These are phyloP conservation scores for Mycena indigotica DNA, from an alignment of 768 basidiomycete genomes.

Conservation along the genomic window DNA sequence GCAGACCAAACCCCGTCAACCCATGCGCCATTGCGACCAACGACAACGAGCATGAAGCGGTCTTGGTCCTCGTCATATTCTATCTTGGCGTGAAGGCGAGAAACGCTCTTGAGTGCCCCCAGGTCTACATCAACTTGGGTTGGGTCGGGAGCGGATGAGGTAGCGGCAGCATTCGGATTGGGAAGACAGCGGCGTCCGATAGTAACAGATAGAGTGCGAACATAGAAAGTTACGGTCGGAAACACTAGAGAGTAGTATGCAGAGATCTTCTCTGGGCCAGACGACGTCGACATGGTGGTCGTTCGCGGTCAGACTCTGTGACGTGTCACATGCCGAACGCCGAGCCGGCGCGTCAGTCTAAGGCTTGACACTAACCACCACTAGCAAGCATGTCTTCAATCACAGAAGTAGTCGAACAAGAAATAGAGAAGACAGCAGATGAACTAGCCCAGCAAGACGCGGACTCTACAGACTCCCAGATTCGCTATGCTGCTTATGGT, in stretches of 20 bases:
- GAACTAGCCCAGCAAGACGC: slow-evolving; percentile 63
- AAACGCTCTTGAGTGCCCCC: slow-evolving; percentile 95
- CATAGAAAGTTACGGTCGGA: slow-evolving; percentile 93
- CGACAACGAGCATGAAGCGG: slow-evolving; percentile 84
- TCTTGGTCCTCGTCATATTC: slow-evolving; percentile 91
- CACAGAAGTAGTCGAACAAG: slow-evolving; percentile 46
- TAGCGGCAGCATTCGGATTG: slow-evolving; percentile 41
- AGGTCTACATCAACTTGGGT: slow-evolving; percentile 84
- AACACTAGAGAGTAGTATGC: slow-evolving; percentile 95
- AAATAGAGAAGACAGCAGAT: slow-evolving; percentile 54
- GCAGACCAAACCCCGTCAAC: slow-evolving; percentile 97
- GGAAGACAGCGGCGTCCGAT: slow-evolving; percentile 88
- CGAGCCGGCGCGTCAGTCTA: neutral
- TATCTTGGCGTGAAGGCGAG: slow-evolving; percentile 94
- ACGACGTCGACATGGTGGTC: no score
- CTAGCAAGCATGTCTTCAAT: slow-evolving; percentile 27
- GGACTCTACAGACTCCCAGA: slow-evolving; percentile 66
- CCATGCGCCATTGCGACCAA: slow-evolving; percentile 98
- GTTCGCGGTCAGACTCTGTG: slow-evolving; percentile 21
- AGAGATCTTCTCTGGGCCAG: slow-evolving; percentile 72
- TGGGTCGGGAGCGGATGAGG: slow-evolving; percentile 59
- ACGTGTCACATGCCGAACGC: no score
- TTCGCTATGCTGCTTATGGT: slow-evolving; percentile 77
- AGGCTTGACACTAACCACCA: no score
- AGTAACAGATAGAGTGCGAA: slow-evolving; percentile 91